Percentiles rank a stretch among this genome's conserved stretches.
These are phyloP conservation scores for Termitomyces sp. DNA, from an alignment of 768 basidiomycete genomes.

Conservation along the genomic window DNA sequence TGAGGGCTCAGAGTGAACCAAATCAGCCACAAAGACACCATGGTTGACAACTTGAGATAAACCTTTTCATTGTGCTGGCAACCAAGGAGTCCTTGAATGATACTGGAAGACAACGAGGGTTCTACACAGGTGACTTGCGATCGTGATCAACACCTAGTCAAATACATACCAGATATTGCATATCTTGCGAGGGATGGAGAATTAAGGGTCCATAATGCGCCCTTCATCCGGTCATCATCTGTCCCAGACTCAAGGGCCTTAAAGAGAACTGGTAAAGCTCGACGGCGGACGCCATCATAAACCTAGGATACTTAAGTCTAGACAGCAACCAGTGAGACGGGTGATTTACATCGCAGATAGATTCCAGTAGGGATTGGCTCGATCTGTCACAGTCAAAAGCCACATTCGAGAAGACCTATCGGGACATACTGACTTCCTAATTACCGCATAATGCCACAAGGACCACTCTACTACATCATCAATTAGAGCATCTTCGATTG, in stretches of 20 bases:
- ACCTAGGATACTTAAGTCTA: conserved; percentile 27
- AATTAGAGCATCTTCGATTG: conserved; percentile 55
- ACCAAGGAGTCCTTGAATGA: conserved; percentile 55
- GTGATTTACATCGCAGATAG: conserved; percentile 40
- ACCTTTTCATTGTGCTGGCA: conserved; percentile 88
- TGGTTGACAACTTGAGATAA: not conserved
- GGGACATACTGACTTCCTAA: conserved; percentile 34
- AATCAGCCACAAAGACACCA: not conserved
- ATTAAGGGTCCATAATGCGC: conserved; percentile 77
- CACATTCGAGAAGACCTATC: not conserved
- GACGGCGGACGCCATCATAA: conserved; percentile 63
- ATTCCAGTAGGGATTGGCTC: conserved; percentile 44
- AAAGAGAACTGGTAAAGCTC: conserved; percentile 56
- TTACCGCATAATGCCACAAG: conserved; percentile 66
- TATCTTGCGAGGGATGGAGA: conserved; percentile 56
- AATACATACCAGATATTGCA: conserved; percentile 37
- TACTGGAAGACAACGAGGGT: conserved; percentile 52
- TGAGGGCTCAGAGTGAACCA: conserved; percentile 43
- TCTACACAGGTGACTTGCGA: conserved; percentile 33
- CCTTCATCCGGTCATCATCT: conserved; percentile 91
- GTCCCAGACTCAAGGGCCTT: conserved; percentile 56
- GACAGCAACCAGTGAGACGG: not conserved
- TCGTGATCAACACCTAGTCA: not conserved
- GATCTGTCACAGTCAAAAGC: conserved; percentile 26
- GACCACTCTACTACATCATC: conserved; percentile 74